phyloP scores from a whole-genome alignment of 495 filamentous ascomycete genomes.

The Penicillium lividum region DNA sequence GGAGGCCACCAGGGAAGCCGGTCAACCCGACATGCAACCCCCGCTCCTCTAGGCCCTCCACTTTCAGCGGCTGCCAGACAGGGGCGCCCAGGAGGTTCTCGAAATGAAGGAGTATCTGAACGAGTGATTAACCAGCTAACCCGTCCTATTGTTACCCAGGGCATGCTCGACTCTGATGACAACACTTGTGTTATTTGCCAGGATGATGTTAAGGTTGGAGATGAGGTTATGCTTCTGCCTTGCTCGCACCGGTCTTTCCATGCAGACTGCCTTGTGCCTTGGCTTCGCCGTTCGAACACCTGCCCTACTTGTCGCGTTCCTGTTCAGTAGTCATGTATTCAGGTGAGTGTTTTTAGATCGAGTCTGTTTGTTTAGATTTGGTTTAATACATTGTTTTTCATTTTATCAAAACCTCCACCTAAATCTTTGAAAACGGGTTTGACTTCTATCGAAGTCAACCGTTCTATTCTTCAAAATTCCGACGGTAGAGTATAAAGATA shows the following conservation, averaged over 20 bases:
- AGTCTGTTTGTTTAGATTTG: background rate
- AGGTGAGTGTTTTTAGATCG: background rate
- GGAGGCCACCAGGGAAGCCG: no score
- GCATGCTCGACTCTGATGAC: background rate
- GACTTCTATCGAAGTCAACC: no score
- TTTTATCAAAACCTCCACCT: background rate
- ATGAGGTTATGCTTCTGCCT: background rate
- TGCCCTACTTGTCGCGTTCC: background rate
- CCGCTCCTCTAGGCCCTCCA: no score
- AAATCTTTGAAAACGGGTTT: no score
- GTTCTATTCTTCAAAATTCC: no score
- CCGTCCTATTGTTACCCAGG: background rate
- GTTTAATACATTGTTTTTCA: background rate
- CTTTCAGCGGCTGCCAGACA: no score
- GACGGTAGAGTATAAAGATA: no score
- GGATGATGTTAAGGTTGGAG: background rate
- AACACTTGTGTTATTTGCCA: background rate
- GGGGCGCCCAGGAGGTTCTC: background rate
- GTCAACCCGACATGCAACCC: background rate
- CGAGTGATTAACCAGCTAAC: background rate
- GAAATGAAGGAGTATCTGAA: background rate
- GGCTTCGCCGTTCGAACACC: background rate
- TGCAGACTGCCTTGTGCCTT: background rate
- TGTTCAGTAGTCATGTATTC: background rate
- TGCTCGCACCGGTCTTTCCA: background rate